Conservation (phyloP, 139 green algal species). For the Dunaliella primolecta region DNA sequence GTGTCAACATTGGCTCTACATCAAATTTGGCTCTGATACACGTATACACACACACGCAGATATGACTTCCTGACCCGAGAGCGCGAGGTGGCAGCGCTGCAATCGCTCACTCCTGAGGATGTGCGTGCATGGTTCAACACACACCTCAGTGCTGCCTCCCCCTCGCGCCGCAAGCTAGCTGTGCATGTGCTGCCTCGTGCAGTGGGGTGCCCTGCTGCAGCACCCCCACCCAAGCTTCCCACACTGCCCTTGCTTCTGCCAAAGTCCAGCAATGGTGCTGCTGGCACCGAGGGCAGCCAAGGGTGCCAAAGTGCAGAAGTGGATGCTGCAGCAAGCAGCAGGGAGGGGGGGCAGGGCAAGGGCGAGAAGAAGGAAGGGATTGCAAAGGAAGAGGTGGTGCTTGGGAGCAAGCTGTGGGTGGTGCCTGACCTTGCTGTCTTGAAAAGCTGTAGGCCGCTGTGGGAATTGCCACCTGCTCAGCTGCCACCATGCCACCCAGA, state of each 20-base stretch:
- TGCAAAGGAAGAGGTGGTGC: not conserved
- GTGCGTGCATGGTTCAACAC: constrained; percentile 33
- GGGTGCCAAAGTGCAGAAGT: not conserved
- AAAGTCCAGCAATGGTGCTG: not conserved
- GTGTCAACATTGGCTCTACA: no score
- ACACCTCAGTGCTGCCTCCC: constrained; percentile 22
- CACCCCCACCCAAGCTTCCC: not conserved
- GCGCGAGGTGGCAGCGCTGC: constrained; percentile 53
- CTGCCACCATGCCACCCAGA: not conserved
- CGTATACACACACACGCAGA: no score
- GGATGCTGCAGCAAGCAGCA: not conserved
- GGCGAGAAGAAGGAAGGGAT: not conserved
- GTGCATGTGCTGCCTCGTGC: constrained; percentile 42
- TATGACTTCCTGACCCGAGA: constrained; percentile 65
- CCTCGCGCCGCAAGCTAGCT: constrained; percentile 35
- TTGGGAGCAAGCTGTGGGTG: not conserved
- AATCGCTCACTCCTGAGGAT: constrained; percentile 31
- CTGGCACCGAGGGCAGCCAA: not conserved
- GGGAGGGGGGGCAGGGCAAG: not conserved
- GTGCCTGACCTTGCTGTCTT: not conserved
- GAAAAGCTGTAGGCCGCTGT: not conserved
- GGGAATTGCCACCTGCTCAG: not conserved
- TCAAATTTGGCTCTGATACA: no score
- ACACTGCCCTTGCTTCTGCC: not conserved
- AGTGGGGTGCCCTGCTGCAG: not conserved